phyloP scores from a whole-genome alignment of 805 yeast species.

The Nakazawaea siamensis region DNA sequence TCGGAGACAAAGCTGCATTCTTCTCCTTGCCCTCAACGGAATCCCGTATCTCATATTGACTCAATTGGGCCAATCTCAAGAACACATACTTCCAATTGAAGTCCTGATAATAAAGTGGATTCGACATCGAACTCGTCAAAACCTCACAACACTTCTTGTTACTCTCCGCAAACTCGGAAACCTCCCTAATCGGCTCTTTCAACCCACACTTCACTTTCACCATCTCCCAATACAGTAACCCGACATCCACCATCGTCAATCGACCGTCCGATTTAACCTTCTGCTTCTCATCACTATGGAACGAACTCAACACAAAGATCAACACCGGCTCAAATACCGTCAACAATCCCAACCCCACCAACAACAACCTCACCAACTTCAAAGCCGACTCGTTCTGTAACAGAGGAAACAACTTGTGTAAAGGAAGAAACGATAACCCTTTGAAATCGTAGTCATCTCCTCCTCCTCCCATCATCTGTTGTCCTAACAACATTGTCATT shows the following conservation, averaged over 20 bases:
- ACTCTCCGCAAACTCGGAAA: no score
- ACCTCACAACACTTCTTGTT: no score
- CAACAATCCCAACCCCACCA: slow-evolving; percentile 17
- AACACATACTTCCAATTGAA: slow-evolving; percentile 8
- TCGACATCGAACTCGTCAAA: no score
- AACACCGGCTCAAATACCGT: slow-evolving; percentile 14
- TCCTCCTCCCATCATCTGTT: slow-evolving; percentile 18
- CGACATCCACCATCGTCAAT: not conserved
- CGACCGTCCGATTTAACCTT: not conserved
- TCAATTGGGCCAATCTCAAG: not conserved
- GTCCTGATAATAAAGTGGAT: no score
- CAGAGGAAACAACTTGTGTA: slow-evolving; percentile 17
- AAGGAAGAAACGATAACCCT: slow-evolving; percentile 19
- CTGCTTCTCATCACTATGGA: not conserved
- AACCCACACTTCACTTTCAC: no score
- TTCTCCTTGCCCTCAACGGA: slow-evolving; percentile 1
- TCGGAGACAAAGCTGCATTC: not conserved
- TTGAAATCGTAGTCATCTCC: slow-evolving; percentile 12
- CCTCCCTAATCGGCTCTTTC: no score
- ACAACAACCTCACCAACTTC: slow-evolving; percentile 10
- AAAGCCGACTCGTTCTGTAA: slow-evolving; percentile 13
- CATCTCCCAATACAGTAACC: no score
- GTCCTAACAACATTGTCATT: slow-evolving; percentile 24
- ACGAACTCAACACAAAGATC: slow-evolving; percentile 1
- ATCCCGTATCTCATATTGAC: slow-evolving; percentile 2